phyloP scores from a whole-genome alignment of 129 eudicot genomes.

The Flaveria linearis region DNA sequence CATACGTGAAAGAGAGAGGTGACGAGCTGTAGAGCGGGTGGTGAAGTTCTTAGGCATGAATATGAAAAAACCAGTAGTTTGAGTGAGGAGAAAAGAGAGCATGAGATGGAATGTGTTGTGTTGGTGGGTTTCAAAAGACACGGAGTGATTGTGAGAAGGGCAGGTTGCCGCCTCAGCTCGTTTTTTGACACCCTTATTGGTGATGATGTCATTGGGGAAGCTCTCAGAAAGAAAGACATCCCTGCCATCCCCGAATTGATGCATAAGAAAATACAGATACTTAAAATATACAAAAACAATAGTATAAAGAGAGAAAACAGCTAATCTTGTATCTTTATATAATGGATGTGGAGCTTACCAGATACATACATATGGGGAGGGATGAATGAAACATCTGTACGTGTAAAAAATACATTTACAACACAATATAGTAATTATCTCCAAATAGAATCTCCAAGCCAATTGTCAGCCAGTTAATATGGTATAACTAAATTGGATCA shows the following conservation, averaged over 20 bases:
- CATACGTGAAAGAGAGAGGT: too few species aligned
- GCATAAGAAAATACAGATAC: background rate
- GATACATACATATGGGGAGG: background rate
- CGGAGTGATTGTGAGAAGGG: too few species aligned
- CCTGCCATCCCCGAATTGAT: background rate
- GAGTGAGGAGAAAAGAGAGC: too few species aligned
- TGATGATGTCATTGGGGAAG: too few species aligned
- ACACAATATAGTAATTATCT: slow-evolving; percentile 10
- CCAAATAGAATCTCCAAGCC: background rate
- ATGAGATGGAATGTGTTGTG: too few species aligned
- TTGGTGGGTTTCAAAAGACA: too few species aligned
- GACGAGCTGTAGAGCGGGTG: too few species aligned
- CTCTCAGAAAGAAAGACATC: too few species aligned
- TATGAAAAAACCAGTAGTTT: too few species aligned
- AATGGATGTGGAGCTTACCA: slow-evolving; percentile 3
- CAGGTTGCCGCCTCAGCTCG: too few species aligned
- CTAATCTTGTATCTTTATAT: slow-evolving; percentile 1
- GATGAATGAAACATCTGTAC: background rate
- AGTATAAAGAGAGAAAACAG: background rate
- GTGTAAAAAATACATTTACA: slow-evolving; percentile 21
- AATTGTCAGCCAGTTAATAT: background rate
- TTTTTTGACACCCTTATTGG: too few species aligned
- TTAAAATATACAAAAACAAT: background rate
- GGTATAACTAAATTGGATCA: background rate
- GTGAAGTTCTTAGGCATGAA: too few species aligned